These are phyloP conservation scores for Aaosphaeria arxii DNA, from an alignment of 2,329 filamentous ascomycete genomes.

Conservation along the genomic window DNA sequence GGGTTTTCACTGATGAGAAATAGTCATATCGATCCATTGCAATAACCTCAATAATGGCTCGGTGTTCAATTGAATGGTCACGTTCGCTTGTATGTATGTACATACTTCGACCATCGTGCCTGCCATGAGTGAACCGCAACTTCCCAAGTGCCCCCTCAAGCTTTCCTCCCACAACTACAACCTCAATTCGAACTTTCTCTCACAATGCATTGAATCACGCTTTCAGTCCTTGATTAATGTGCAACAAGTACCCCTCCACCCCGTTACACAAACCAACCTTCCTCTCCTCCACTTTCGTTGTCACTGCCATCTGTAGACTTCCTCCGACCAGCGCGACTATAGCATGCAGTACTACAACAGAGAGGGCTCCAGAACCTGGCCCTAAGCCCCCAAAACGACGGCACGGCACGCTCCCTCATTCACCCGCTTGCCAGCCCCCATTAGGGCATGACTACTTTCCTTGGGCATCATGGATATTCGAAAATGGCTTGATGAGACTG, in stretches of 20 bases:
- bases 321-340: slow-evolving; percentile 13
- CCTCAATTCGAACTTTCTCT: no score
- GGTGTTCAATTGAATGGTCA: no score
- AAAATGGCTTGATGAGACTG: slow-evolving; percentile 44
- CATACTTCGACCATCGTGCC: no score
- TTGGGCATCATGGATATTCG: slow-evolving; percentile 41
- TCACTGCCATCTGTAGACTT: slow-evolving; percentile 6
- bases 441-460: background rate
- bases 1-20: no score
- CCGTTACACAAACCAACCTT: slow-evolving; percentile 23
- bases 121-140: no score
- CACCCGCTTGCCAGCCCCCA: slow-evolving; percentile 5
- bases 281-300: slow-evolving; percentile 1
- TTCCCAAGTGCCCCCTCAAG: no score
- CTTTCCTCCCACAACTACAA: no score
- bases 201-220: no score
- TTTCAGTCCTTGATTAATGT: background rate
- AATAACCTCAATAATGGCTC: no score
- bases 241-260: slow-evolving; percentile 5
- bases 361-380: slow-evolving; percentile 6
- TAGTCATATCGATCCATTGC: no score
- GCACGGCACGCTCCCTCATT: slow-evolving; percentile 4
- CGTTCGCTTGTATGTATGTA: no score
- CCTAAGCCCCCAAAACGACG: background rate
- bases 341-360: slow-evolving; percentile 26